A percentile compares a stretch with the other conserved stretches of the same genome.
phyloP scores from a whole-genome alignment of 257 asterid genomes.

The Buddleja alternifolia region DNA sequence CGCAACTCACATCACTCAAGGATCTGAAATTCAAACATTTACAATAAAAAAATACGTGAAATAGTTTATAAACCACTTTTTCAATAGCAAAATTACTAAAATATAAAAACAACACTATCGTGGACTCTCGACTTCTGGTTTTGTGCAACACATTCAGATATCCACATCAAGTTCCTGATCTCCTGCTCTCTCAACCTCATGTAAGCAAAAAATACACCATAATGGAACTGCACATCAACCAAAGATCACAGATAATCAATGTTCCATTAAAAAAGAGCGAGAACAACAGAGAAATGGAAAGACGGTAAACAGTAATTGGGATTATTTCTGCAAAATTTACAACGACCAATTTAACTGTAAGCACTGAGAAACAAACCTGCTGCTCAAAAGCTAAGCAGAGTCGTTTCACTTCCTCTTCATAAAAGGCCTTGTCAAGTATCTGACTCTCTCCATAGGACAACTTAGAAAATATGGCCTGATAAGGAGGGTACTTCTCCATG shows the following conservation, averaged over 20 bases:
- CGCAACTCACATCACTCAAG: conserved; percentile 24
- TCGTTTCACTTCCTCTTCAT: conserved; percentile 93
- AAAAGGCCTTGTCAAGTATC: conserved; percentile 96
- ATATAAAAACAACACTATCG: conserved; percentile 88
- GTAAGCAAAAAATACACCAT: conserved; percentile 86
- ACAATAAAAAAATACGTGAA: conserved; percentile 20
- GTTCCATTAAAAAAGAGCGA: neutral
- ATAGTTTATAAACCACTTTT: neutral
- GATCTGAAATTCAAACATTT: conserved; percentile 32
- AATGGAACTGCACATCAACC: conserved; percentile 73
- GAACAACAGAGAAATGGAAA: neutral
- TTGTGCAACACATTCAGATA: conserved; percentile 95
- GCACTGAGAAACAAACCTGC: conserved; percentile 62
- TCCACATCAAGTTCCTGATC: conserved; percentile 97
- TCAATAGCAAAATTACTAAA: conserved; percentile 39
- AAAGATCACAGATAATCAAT: conserved; percentile 17
- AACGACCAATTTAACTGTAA: neutral
- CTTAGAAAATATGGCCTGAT: conserved; percentile 78
- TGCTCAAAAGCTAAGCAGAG: conserved; percentile 94
- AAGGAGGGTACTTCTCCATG: conserved; percentile 92
- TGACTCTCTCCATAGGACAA: conserved; percentile 96
- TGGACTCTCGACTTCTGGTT: conserved; percentile 95
- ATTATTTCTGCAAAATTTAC: neutral
- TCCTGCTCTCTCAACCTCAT: conserved; percentile 94
- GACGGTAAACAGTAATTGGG: conserved; percentile 3